A percentile compares a stretch with the other conserved stretches of the same genome.
Evolutionary conservation across 176 grass and related monocot species (phyloP).

Genomic region (Secale cereale): DNA sequence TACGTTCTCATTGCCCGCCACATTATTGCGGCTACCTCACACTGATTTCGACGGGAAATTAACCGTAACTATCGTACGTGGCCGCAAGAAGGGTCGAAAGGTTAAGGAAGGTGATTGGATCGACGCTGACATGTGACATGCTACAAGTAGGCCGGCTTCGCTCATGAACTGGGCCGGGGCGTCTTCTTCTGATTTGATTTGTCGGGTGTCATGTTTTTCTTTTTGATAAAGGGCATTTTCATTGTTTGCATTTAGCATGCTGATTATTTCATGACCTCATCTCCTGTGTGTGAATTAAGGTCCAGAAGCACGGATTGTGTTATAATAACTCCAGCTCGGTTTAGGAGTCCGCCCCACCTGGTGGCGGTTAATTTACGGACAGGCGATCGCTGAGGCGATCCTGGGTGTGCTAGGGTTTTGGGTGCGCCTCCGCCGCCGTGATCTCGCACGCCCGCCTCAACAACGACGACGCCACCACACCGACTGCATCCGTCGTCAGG

Average conservation of each 20-base stretch:
- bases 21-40: slow-evolving; percentile 21
- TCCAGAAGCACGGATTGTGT: background rate
- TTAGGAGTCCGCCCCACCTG: no score
- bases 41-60: slow-evolving; percentile 7
- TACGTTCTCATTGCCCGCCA: slow-evolving; percentile 3
- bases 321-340: no score
- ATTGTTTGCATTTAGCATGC: background rate
- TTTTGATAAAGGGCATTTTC: no score
- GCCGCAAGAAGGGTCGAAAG: background rate
- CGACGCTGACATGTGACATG: slow-evolving; percentile 32
- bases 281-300: background rate
- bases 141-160: background rate
- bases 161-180: background rate
- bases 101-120: slow-evolving; percentile 23
- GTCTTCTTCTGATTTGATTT: background rate
- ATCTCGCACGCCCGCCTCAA: no score
- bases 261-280: background rate
- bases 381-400: no score
- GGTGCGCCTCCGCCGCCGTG: no score
- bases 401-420: no score
- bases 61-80: background rate
- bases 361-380: no score
- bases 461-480: no score
- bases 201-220: background rate
- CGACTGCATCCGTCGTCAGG: no score